Percentiles rank a stretch among this genome's conserved stretches.
Conservation (phyloP, 768 basidiomycete species). For the Royoungia palumana region DNA sequence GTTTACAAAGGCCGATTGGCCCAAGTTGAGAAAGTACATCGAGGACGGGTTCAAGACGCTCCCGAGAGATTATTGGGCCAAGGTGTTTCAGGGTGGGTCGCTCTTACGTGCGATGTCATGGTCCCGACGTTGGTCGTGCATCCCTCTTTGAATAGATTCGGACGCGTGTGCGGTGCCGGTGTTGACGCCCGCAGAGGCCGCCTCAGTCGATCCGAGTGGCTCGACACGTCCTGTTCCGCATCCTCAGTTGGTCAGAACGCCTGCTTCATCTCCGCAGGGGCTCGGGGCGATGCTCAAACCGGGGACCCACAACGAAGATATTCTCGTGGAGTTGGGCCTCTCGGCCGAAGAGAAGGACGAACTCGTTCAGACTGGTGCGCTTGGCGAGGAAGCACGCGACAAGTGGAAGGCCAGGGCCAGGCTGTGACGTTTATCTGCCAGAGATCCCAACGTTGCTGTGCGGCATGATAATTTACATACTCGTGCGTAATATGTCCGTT, state of each 20-base stretch:
- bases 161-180: conserved; percentile 75
- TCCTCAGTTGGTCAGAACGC: conserved; percentile 41
- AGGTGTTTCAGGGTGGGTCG: conserved; percentile 56
- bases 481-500: background rate
- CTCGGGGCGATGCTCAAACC: conserved; percentile 33
- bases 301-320: conserved; percentile 52
- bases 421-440: conserved; percentile 13
- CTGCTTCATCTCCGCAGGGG: conserved; percentile 17
- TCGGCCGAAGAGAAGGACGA: conserved; percentile 36
- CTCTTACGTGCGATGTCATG: too few species aligned
- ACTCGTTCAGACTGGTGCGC: conserved; percentile 46
- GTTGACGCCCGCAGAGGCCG: conserved; percentile 60
- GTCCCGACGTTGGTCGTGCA: background rate
- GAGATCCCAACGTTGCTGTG: background rate
- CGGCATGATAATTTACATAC: conserved; percentile 10
- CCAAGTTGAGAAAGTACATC: conserved; percentile 52
- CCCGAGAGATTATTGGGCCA: conserved; percentile 66
- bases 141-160: conserved; percentile 42
- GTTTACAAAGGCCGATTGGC: conserved; percentile 50
- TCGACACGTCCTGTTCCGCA: conserved; percentile 49
- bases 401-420: conserved; percentile 20
- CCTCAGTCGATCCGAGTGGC: conserved; percentile 36
- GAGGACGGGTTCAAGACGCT: conserved; percentile 58
- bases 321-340: conserved; percentile 53
- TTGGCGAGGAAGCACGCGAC: conserved; percentile 36